phyloP scores from a whole-genome alignment of 1,284 basidiomycete species.

The Fomitopsis schrenkii region DNA sequence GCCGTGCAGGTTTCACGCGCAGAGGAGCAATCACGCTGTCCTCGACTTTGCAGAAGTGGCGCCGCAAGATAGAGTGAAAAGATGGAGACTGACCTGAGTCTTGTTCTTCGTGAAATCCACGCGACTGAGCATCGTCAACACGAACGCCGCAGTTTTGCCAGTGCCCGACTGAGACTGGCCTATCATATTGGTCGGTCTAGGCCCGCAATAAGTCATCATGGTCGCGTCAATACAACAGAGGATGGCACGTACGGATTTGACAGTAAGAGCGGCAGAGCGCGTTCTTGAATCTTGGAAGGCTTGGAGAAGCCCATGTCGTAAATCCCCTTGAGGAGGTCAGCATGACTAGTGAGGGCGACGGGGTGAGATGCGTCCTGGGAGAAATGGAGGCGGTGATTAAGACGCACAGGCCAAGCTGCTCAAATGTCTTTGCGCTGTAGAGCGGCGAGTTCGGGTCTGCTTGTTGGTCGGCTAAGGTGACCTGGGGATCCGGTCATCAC shows the following conservation, averaged over 20 bases:
- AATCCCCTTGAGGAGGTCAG: slow-evolving; percentile 92
- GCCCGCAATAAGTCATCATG: slow-evolving; percentile 6
- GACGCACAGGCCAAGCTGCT: slow-evolving; percentile 87
- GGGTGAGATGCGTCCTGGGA: neutral
- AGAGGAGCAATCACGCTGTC: too few species aligned
- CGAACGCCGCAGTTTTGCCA: slow-evolving; percentile 98
- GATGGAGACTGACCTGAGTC: slow-evolving; percentile 63
- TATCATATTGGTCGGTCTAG: slow-evolving; percentile 95
- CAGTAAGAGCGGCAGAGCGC: slow-evolving; percentile 89
- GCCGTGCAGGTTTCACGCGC: neutral
- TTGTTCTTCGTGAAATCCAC: slow-evolving; percentile 83
- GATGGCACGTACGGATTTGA: slow-evolving; percentile 70
- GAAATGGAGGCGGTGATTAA: neutral
- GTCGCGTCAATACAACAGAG: neutral
- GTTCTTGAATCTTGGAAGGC: slow-evolving; percentile 99
- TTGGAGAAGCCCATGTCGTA: slow-evolving; percentile 97
- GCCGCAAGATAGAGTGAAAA: neutral
- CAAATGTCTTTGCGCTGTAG: slow-evolving; percentile 92
- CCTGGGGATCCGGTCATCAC: slow-evolving; percentile 43
- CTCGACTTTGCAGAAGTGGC: neutral
- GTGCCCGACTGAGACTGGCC: slow-evolving; percentile 99
- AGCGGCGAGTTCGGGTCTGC: slow-evolving; percentile 94
- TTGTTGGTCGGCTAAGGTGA: slow-evolving; percentile 97
- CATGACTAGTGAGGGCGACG: slow-evolving; percentile 49
- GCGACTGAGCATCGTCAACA: slow-evolving; percentile 94